Base-by-base conservation (phyloP, 2,329 filamentous ascomycete genomes). In the Diaporthe helianthi region DNA sequence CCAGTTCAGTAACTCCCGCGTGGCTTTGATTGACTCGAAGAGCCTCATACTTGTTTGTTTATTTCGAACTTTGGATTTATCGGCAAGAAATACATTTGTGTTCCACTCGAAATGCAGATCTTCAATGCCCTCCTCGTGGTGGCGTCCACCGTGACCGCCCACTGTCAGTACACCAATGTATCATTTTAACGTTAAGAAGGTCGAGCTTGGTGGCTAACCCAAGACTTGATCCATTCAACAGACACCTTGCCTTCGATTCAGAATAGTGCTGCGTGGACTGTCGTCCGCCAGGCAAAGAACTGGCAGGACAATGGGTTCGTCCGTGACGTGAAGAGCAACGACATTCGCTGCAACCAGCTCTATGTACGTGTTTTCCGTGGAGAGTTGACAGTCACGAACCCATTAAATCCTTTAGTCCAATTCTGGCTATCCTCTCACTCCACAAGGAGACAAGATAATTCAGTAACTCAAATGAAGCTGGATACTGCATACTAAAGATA, bases 321-420 rank as follows among this genome's bases (percentile, higher is more conserved):
- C 22, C 64, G 64, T n/a, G 72, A 76, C 64, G 74, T 77, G 41
- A 72, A 69, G 10, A 76, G 75, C 22, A 53, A 72, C 19, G 73
- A 75, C 49, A 77, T 78, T 65, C 73, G 76, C 36, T 78, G 77
- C 73, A 76, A 74, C 68, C 73, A 76, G 70, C 71, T 75, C 36
- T 65, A 65, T 24, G 58, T 63, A 63, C n/a, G 58, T 33, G 12
- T 5, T 36, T 15, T 1, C 7, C 8, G 4, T 3, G n/a, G 13
- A 29, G 36, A 2, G 4, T 12, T 2, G 4, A n/a, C 9, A 13
- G 8, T 12, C 8, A 9, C 36, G 8, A 38, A 6, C 36, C 12
- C 6, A 3, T 15, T 0, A 5, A 2, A 3, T 8, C 3, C 1
- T 5, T 13, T 4, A 15, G 1, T 19, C 51, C 15, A 19, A 5